Conservation (phyloP, 2,329 filamentous ascomycete genomes). For the Trichoderma sp. region DNA sequence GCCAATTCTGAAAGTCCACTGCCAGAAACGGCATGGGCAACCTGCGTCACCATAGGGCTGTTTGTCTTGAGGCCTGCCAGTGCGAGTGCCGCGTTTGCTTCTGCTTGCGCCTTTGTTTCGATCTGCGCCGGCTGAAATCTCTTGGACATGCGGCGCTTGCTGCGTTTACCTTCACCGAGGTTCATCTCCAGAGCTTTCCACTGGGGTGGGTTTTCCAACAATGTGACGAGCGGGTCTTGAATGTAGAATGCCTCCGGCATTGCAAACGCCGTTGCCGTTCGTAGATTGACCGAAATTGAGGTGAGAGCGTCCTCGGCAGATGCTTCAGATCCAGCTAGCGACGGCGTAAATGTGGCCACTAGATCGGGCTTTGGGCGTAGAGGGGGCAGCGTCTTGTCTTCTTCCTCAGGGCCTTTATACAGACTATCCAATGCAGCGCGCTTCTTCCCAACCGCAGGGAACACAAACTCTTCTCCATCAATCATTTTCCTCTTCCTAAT, state of each 20-base stretch:
- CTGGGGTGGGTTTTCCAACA: conserved; percentile 29
- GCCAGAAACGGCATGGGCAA: conserved; percentile 8
- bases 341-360: conserved; percentile 26
- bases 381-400: conserved; percentile 35
- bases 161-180: background rate
- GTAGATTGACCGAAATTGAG: conserved; percentile 38
- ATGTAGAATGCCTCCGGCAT: conserved; percentile 32
- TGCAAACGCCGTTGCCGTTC: conserved; percentile 28
- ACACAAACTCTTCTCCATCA: conserved; percentile 41
- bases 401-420: conserved; percentile 25
- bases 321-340: conserved; percentile 37
- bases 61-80: conserved; percentile 31
- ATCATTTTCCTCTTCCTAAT: conserved; percentile 51
- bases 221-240: conserved; percentile 30
- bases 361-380: conserved; percentile 32
- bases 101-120: conserved; percentile 29
- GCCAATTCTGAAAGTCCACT: background rate
- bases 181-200: conserved; percentile 28
- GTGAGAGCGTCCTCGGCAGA: conserved; percentile 34
- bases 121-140: conserved; percentile 2
- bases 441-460: conserved; percentile 26
- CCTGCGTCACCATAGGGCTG: conserved; percentile 27
- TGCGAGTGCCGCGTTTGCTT: conserved; percentile 29
- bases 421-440: conserved; percentile 19
- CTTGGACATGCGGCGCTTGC: conserved; percentile 9